Base-by-base conservation (phyloP, 2,329 filamentous ascomycete genomes). In the Phialemoniopsis sp. region DNA sequence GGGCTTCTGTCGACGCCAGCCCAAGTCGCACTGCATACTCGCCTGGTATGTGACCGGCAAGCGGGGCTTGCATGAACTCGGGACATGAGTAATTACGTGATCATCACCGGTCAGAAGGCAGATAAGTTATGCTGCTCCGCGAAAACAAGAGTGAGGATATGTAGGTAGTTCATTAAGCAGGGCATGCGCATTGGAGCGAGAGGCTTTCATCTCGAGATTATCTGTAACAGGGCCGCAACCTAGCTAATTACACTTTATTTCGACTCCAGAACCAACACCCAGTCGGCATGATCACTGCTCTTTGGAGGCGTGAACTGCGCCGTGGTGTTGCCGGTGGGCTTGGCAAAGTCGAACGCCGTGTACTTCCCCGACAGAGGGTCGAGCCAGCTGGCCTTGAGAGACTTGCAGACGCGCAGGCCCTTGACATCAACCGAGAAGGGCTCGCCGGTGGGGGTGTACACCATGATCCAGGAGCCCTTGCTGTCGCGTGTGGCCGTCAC, bases 381-480 rank as follows among this genome's bases (percentile, higher is more conserved):
- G 21, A 37, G 45, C 46, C 47, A 50, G 38, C 46, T 47, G 8
- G 44, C 44, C 7, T 39, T 19, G 26, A 47, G 34, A 6, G 21
- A 26, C 13, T 32, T 38, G 29, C 38, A 46, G 8, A 37, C 33
- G 5, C 14, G 29, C 17, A 50, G 35, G 12, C 36, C 40, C 8
- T 36, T 42, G 8, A 40, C 42, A n/a, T 47, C 42, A 13, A 50
- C 36, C n/a, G 39, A 36, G 37, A 50, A 45, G 6, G 42, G 15
- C 30, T 37, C 31, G 13, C 44, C 47, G 5, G 44, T 47, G 14
- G 46, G 46, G 15, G 44, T 40, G 33, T 47, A 50, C 13, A 48
- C 42, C 46, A 48, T 45, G 35, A 47, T 45, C 42, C 44, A 50
- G 10, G 33, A 34, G n/a, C 46, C 44, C 8, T 39, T 38, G 8